Conservation (phyloP, 495 filamentous ascomycete species). For the Evansstolkia leycettana region DNA sequence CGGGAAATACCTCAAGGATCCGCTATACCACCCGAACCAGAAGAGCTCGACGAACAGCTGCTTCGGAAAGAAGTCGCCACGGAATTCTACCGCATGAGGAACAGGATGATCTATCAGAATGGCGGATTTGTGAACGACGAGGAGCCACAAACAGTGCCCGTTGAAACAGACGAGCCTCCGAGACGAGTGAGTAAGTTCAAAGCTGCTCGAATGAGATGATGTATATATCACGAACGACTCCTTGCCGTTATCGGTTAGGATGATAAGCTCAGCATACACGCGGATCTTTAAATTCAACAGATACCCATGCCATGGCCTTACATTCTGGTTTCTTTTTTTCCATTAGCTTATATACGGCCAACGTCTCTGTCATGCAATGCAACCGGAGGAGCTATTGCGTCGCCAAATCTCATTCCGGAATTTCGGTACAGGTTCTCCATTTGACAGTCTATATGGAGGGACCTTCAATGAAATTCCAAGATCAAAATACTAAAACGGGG, state of each 20-base stretch:
- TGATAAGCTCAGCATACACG: constrained; percentile 1
- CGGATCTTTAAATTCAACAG: constrained; percentile 1
- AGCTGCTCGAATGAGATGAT: constrained; percentile 57
- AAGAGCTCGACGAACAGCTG: constrained; percentile 62
- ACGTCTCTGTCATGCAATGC: too few relatives aligned
- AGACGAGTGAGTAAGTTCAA: constrained; percentile 81
- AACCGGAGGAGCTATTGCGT: too few relatives aligned
- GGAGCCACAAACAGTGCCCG: constrained; percentile 45
- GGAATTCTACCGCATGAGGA: constrained; percentile 71
- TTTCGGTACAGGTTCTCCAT: neutral
- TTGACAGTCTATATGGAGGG: neutral
- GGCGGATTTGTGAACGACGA: constrained; percentile 56
- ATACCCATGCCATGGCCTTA: too few relatives aligned
- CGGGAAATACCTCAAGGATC: constrained; percentile 25
- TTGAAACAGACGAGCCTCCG: constrained; percentile 48
- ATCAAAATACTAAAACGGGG: constrained; percentile 6
- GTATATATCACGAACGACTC: too few relatives aligned
- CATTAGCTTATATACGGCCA: too few relatives aligned
- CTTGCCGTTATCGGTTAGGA: constrained; percentile 8
- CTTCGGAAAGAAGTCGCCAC: constrained; percentile 64
- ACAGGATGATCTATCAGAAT: constrained; percentile 63
- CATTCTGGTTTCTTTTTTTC: neutral
- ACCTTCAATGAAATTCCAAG: constrained; percentile 8
- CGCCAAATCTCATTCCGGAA: too few relatives aligned
- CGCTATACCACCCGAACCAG: constrained; percentile 37